Evolutionary conservation across 106 monocot genomes (phyloP), one percentile per base, ranked within the genome.

Genomic region (Dioscorea dumetorum): DNA sequence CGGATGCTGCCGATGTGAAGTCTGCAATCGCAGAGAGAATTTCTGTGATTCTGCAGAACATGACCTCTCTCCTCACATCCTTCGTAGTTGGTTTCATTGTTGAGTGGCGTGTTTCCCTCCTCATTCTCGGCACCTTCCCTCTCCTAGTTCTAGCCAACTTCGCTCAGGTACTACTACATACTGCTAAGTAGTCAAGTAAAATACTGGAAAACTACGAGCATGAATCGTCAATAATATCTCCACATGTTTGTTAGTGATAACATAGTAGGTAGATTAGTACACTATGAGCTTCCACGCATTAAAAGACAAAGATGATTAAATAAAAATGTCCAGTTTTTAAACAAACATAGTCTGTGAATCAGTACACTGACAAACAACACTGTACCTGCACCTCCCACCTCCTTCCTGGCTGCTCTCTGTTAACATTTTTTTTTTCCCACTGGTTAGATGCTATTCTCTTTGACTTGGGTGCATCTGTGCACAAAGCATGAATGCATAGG

Each of bases 51-150:
- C 74, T 99, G 67, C 97, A 99, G 75, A 99, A 99, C 72, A 92
- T 92, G 90, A 99, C 97, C 48, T 89, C 97, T 7, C 82, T 99
- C 8, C 82, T 99, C 8, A 87, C 92, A 17, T 99, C 97, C 14
- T 99, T 99, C 66, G 79, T 99, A 15, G 85, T 99, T 22, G 97
- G 86, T 13, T 99, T 99, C 63, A 73, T 90, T 24, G 75, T 99
- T 4, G 97, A 99, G 63, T 92, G 97, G 97, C 79, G 92, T 22
- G 89, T 99, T 3, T 82, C 97, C 0, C 76, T 99, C 18, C 89
- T 99, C 73, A 99, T 99, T 60, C 87, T 99, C n/a, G 97, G 80
- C 28, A 90, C 97, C 23, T 99, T 99, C 79, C 97, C 97, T 69
- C 90, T 99, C 54, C 76, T 99, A 19, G 97, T 99, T 17, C 82